Percentiles rank a stretch among this genome's conserved stretches.
phyloP scores from a whole-genome alignment of 257 asterid species.

The Nicotiana obtusifolia region DNA sequence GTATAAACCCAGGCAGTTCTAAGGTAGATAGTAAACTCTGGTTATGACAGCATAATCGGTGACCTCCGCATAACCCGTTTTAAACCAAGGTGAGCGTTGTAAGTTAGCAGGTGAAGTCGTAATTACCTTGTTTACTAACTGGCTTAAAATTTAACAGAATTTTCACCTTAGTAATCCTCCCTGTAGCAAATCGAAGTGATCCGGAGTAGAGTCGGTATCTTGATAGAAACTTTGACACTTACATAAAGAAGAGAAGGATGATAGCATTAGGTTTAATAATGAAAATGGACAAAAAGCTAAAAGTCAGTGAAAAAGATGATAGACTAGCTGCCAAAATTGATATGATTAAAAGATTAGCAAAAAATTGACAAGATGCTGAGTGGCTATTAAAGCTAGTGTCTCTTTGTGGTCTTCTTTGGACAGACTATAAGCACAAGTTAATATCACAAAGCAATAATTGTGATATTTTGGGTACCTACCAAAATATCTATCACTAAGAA shows the following conservation, averaged over 20 bases:
- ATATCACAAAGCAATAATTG: not conserved
- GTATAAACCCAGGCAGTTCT: too few species aligned
- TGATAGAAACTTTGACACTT: not conserved
- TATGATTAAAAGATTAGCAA: not conserved
- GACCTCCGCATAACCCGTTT: too few species aligned
- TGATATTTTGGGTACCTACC: not conserved
- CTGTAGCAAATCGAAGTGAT: too few species aligned
- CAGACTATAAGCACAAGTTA: not conserved
- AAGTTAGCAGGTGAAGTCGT: too few species aligned
- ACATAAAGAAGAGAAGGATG: not conserved
- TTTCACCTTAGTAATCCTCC: too few species aligned
- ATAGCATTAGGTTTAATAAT: not conserved
- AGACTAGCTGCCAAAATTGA: not conserved
- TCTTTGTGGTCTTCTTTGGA: not conserved
- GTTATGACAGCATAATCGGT: too few species aligned
- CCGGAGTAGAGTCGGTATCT: too few species aligned
- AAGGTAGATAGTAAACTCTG: too few species aligned
- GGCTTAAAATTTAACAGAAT: too few species aligned
- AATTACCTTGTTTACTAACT: too few species aligned
- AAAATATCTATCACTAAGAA: slow-evolving; percentile 7
- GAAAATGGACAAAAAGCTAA: not conserved
- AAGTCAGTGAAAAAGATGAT: not conserved
- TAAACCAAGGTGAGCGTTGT: too few species aligned
- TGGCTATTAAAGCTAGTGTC: not conserved
- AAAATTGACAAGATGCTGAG: not conserved